Base-by-base conservation (phyloP, 345 rosid genomes). In the Cochlearia excelsa region DNA sequence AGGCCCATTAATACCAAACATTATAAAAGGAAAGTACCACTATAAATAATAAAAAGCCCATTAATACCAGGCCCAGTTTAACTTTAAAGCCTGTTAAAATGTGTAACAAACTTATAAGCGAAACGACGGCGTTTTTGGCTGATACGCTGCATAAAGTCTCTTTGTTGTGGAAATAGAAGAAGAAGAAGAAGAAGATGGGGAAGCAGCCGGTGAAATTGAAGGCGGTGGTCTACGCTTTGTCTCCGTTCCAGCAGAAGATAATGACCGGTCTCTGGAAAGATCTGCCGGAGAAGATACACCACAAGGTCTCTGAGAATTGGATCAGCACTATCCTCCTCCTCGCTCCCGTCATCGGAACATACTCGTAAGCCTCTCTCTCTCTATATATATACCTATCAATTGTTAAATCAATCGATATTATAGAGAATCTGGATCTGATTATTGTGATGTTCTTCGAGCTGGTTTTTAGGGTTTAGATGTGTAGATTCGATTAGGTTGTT, bases 301-400 rank as follows among this genome's bases (percentile, higher is more conserved):
- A 88, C 77, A 88, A 88, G 82, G 79, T 88, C 70, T 72, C 88
- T 51, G 94, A 88, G 69, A 88, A 85, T 61, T 88, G 96, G 96
- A 71, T 84, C 81, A 82, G 77, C 70, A 73, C 90, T 74, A 56
- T 66, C 49, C 87, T 86, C 69, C 82, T 88, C 33, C 79, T 88
- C 52, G 51, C 66, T 34, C 96, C 96, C 27, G 69, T 85, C 67
- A 42, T 86, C 71, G 88, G 87, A 77, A 70, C 76, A 53, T 84
- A 81, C 73, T 0, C 81, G 94, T 88, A 69, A 16, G 68, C 30
- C 35, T 33, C 35, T 35, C 7, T 65, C 48, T 54, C 51, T 47
- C 9, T 40, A 3, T 16, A 29, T 47, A 16, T 39, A 37, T n/a
- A n/a, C n/a, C n/a, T n/a, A 35, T 51, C 33, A 1, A 28, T 44